Conservation (phyloP, 106 monocot genomes). For the Allium sativum region DNA sequence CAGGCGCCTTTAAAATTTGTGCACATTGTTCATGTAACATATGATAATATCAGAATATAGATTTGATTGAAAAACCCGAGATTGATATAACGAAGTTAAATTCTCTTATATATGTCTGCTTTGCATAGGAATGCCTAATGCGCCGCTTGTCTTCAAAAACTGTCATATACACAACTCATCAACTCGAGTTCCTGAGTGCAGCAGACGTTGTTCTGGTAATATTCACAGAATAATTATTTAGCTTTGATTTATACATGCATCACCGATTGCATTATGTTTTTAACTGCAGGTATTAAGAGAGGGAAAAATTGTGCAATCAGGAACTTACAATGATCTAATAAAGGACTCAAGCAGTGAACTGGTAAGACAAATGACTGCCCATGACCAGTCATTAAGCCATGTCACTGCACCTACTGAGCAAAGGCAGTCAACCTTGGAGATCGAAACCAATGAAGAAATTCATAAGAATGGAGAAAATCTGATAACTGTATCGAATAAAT, state of each 20-base stretch:
- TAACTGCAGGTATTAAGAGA: constrained; percentile 54
- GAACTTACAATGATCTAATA: constrained; percentile 67
- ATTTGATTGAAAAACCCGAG: too few species aligned
- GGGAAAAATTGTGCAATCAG: constrained; percentile 68
- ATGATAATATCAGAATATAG: too few species aligned
- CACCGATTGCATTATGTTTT: too few species aligned
- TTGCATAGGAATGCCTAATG: constrained; percentile 71
- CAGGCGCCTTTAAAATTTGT: too few species aligned
- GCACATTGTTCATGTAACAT: too few species aligned
- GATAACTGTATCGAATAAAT: constrained; percentile 4
- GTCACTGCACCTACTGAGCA: constrained; percentile 25
- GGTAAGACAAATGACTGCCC: constrained; percentile 55
- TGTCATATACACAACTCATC: constrained; percentile 66
- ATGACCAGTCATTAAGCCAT: constrained; percentile 48
- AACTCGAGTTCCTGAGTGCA: constrained; percentile 59
- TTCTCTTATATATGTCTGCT: not conserved
- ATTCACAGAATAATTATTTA: too few species aligned
- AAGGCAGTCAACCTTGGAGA: not conserved
- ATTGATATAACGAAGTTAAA: too few species aligned
- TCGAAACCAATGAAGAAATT: constrained; percentile 9
- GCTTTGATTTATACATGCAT: too few species aligned
- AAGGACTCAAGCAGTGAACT: constrained; percentile 43
- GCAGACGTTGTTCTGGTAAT: constrained; percentile 71
- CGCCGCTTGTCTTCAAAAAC: constrained; percentile 49
- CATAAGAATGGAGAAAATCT: constrained; percentile 15